These are phyloP conservation scores for Pythium monospermum DNA, from an alignment of 352 stramenopile species.

Conservation along the genomic window DNA sequence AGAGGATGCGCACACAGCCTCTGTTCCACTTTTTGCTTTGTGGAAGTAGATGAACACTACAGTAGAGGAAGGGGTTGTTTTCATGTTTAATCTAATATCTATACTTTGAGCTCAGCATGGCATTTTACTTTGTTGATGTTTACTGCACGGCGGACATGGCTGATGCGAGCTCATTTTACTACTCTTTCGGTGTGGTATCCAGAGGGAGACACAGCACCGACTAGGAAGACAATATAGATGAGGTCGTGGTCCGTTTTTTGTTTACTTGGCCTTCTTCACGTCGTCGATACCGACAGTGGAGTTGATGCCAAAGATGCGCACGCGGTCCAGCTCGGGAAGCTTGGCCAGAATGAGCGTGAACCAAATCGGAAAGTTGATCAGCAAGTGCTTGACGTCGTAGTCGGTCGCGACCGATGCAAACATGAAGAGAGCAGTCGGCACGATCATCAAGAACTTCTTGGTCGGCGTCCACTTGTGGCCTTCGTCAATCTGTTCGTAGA, in stretches of 20 bases:
- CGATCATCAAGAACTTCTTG: constrained; percentile 93
- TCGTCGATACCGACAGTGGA: constrained; percentile 94
- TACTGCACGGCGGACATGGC: too few species aligned
- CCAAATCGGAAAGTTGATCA: constrained; percentile 92
- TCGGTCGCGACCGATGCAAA: constrained; percentile 82
- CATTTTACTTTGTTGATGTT: too few species aligned
- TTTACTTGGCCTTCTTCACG: constrained; percentile 49
- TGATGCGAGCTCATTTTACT: too few species aligned
- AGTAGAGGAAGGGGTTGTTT: constrained; percentile 15
- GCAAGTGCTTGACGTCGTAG: constrained; percentile 81
- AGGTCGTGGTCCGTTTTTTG: too few species aligned
- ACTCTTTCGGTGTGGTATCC: too few species aligned
- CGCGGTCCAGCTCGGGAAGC: constrained; percentile 90
- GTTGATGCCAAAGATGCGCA: constrained; percentile 96
- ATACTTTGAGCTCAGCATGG: constrained; percentile 26
- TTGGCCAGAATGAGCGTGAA: constrained; percentile 90
- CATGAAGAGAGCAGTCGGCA: constrained; percentile 90
- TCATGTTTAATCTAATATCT: constrained; percentile 55
- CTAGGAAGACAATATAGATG: too few species aligned
- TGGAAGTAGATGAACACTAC: constrained; percentile 11
- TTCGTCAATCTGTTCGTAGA: constrained; percentile 95
- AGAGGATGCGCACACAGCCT: too few species aligned
- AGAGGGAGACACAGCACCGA: too few species aligned
- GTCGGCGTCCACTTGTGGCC: constrained; percentile 88
- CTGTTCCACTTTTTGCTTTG: too few species aligned